Conservation (phyloP, 2,329 filamentous ascomycete species). For the Aspergillus ibericus region DNA sequence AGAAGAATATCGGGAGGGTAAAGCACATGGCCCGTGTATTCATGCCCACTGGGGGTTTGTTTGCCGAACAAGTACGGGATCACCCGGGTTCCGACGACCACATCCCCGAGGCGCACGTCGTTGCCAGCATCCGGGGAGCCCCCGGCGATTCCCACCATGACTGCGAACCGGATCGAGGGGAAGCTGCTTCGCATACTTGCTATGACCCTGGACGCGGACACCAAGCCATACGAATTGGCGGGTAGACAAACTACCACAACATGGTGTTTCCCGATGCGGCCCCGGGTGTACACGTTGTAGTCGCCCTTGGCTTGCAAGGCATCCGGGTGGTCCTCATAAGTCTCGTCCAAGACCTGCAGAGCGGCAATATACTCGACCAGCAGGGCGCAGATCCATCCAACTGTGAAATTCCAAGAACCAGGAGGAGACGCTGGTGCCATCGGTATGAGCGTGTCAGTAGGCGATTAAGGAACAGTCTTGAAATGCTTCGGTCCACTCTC, state of each 20-base stretch:
- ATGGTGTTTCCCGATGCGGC: conserved; percentile 8
- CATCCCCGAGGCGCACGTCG: conserved; percentile 24
- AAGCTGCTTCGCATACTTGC: conserved; percentile 15
- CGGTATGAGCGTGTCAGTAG: too few relatives aligned
- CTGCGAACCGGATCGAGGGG: conserved; percentile 10
- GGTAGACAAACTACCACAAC: conserved; percentile 15
- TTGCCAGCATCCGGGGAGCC: conserved; percentile 15
- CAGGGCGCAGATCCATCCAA: conserved; percentile 22
- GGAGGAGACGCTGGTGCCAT: not conserved
- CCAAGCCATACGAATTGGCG: conserved; percentile 4
- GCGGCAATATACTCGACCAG: conserved; percentile 19
- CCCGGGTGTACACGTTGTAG: conserved; percentile 10
- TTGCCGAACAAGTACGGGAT: conserved; percentile 25
- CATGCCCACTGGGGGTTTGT: conserved; percentile 8
- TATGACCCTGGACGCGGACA: conserved; percentile 6
- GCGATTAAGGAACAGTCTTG: too few relatives aligned
- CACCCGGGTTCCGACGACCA: conserved; percentile 24
- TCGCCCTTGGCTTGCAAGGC: not conserved
- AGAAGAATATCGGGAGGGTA: conserved; percentile 1
- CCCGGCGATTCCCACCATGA: conserved; percentile 25
- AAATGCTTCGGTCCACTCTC: too few relatives aligned
- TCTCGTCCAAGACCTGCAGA: conserved; percentile 15
- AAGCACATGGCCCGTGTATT: conserved; percentile 11
- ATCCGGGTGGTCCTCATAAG: not conserved
- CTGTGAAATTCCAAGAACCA: conserved; percentile 10